Evolutionary conservation across 352 stramenopile genomes (phyloP), one percentile per base, ranked within the genome.

Genomic region (Phytophthora hibernalis): DNA sequence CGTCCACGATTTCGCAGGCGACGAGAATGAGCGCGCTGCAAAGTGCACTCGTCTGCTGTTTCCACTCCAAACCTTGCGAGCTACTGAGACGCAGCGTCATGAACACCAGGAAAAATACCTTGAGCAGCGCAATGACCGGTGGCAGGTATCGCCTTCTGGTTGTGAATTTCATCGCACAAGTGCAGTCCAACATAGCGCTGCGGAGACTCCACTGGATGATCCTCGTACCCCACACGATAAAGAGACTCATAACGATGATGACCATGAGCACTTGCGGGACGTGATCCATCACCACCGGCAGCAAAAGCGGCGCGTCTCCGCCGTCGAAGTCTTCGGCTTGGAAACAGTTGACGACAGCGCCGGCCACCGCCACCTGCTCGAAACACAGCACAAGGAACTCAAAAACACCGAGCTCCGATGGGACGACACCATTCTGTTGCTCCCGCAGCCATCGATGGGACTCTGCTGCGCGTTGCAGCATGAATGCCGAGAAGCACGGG

Each of bases 341-440:
- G 55, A 74, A 77, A 60, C 70, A 77, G 33, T 77, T 77, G 31
- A 77, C 53, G 54, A 68, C 70, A 3, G 70, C 70, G n/a, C 70
- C 70, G 30, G 65, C 70, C 43, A 77, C 65, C 10, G 57, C 49
- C 22, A 77, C 64, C 44, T 77, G 70, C 60, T 77, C 65, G 42
- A 77, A 74, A 30, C 64, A 74, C 22, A 77, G 52, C 40, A 77
- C 70, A 16, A 74, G 65, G 47, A 77, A 77, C 40, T 77, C 65
- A 44, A 77, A 74, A 35, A 49, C 9, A 24, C 70, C 70, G 49
- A 77, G 45, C 35, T 77, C 70, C 42, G 68, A 70, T 18, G 61
- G 57, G 6, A 67, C 68, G 33, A 70, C 38, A n/a, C 18, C 42
- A 26, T 28, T 61, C 12, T 63, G 53, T 60, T 76, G 68, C 24